Evolutionary conservation across 2,329 filamentous ascomycete genomes (phyloP).

Genomic region (Neobulgaria alba): DNA sequence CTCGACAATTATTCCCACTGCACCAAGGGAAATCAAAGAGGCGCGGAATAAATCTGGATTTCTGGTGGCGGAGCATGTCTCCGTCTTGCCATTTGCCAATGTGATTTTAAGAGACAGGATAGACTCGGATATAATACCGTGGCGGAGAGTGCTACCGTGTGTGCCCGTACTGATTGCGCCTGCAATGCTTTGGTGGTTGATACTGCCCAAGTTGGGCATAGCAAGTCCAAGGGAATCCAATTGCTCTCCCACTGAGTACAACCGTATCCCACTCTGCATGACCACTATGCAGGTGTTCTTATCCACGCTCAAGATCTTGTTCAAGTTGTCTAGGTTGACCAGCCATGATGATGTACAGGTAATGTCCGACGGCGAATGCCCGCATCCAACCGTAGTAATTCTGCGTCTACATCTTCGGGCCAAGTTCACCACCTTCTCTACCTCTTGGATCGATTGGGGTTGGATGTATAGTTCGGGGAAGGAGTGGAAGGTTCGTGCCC

Average conservation of each 20-base stretch:
- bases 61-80: conserved; percentile 57
- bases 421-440: conserved; percentile 74
- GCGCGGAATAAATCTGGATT: conserved; percentile 80
- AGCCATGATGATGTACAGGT: conserved; percentile 94
- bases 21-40: conserved; percentile 77
- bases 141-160: conserved; percentile 76
- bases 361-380: conserved; percentile 83
- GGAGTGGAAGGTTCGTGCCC: conserved; percentile 88
- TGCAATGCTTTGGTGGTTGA: conserved; percentile 87
- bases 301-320: conserved; percentile 63
- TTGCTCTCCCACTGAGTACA: conserved; percentile 63
- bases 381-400: conserved; percentile 79
- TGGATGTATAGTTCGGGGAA: conserved; percentile 86
- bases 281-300: conserved; percentile 55
- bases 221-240: conserved; percentile 71
- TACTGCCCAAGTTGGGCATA: conserved; percentile 88
- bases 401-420: conserved; percentile 74
- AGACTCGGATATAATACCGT: conserved; percentile 77
- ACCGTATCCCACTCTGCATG: conserved; percentile 81
- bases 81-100: conserved; percentile 67
- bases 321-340: conserved; percentile 82
- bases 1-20: conserved; percentile 83
- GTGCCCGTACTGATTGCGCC: conserved; percentile 90
- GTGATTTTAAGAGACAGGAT: conserved; percentile 70
- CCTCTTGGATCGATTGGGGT: conserved; percentile 68